A percentile compares a stretch with the other conserved stretches of the same genome.
Evolutionary conservation across 1,284 basidiomycete genomes (phyloP).

Genomic region (Trichosporon ovoides): DNA sequence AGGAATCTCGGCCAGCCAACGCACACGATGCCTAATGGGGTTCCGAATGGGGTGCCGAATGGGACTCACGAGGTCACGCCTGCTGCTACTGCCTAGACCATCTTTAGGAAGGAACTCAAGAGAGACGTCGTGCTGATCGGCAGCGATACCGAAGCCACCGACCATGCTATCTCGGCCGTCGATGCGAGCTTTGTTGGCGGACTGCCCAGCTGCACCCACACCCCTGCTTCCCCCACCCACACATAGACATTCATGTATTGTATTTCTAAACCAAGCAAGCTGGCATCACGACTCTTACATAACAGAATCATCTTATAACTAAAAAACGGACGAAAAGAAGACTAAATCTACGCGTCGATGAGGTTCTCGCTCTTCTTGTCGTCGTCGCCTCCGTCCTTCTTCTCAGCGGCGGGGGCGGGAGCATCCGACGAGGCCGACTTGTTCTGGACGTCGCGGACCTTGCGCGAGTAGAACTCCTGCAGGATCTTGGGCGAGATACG

Average conservation of each 20-base stretch:
- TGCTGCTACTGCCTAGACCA: no score
- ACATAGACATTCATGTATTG: not conserved
- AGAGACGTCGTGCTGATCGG: no score
- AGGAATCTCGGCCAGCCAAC: constrained; percentile 14
- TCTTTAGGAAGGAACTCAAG: no score
- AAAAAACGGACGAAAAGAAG: not conserved
- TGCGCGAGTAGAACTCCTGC: constrained; percentile 25
- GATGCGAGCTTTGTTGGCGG: no score
- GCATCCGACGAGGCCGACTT: constrained; percentile 7
- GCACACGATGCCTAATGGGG: not conserved
- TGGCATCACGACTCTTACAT: not conserved
- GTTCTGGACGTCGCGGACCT: constrained; percentile 16
- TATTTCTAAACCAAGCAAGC: not conserved
- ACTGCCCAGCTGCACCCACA: no score
- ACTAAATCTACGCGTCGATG: constrained; percentile 13
- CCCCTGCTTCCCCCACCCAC: no score
- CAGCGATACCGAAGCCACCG: no score
- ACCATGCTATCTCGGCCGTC: no score
- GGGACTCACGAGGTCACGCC: no score
- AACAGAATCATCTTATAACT: constrained; percentile 2
- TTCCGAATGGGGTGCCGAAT: not conserved
- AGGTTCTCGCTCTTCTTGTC: constrained; percentile 17
- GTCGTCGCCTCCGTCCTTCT: not conserved
- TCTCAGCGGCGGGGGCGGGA: not conserved
- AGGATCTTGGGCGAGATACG: constrained; percentile 71